Conservation (phyloP, 2,329 filamentous ascomycete species). For the Aspergillus awamori region DNA sequence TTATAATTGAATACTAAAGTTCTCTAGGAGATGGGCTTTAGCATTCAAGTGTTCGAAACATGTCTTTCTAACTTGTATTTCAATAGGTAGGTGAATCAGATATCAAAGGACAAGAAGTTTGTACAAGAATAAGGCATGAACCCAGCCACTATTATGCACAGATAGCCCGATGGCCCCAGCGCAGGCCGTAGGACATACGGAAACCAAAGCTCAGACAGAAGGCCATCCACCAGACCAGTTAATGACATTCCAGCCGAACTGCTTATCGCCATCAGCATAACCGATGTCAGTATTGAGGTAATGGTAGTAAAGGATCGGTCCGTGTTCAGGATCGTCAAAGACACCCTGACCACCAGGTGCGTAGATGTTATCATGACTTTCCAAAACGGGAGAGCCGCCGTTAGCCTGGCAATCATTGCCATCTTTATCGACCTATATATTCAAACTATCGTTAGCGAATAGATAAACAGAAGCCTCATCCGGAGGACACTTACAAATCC, state of each 20-base stretch:
- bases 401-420: slow-evolving; percentile 57
- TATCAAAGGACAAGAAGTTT: no score
- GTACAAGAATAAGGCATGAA: no score
- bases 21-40: no score
- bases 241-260: slow-evolving; percentile 53
- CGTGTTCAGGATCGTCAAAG: slow-evolving; percentile 40
- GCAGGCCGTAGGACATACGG: no score
- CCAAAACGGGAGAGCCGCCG: slow-evolving; percentile 64
- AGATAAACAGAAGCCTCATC: neutral
- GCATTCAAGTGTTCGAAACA: no score
- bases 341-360: slow-evolving; percentile 64
- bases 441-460: neutral
- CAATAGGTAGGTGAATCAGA: no score
- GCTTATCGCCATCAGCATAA: slow-evolving; percentile 51
- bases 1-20: no score
- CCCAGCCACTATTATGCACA: neutral
- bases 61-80: no score
- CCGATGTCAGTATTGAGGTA: slow-evolving; percentile 61
- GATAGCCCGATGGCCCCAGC: no score
- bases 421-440: slow-evolving; percentile 50
- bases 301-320: slow-evolving; percentile 65
- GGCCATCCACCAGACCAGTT: slow-evolving; percentile 52
- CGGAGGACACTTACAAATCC: slow-evolving; percentile 50
- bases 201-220: slow-evolving; percentile 30
- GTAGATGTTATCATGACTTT: slow-evolving; percentile 59